Evolutionary conservation across 768 basidiomycete species (phyloP).

Genomic region (Pisolithus microcarpus): DNA sequence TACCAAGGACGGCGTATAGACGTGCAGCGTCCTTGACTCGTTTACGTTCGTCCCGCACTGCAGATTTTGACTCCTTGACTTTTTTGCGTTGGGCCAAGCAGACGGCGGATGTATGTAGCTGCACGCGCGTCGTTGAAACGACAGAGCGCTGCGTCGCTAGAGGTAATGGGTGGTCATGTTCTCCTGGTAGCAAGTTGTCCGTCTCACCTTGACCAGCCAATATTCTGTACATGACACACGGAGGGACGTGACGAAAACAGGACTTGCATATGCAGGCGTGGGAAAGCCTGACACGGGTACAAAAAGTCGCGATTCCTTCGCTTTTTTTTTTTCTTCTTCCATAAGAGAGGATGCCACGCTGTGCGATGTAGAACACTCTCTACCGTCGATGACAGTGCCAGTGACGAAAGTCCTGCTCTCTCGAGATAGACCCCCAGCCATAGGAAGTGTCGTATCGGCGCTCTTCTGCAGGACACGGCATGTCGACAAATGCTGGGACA

Average conservation of each 20-base stretch:
- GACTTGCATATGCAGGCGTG: slow-evolving; percentile 27
- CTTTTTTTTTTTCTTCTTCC: slow-evolving; percentile 2
- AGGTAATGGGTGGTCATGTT: not conserved
- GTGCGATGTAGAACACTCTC: slow-evolving; percentile 41
- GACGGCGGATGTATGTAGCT: slow-evolving; percentile 46
- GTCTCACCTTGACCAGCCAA: slow-evolving; percentile 16
- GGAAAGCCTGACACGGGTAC: slow-evolving; percentile 24
- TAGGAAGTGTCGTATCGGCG: slow-evolving; percentile 62
- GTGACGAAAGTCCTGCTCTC: slow-evolving; percentile 52
- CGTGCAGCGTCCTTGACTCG: slow-evolving; percentile 33
- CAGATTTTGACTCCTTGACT: slow-evolving; percentile 36
- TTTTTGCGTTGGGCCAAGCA: slow-evolving; percentile 30
- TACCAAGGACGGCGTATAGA: slow-evolving; percentile 71
- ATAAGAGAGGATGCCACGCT: slow-evolving; percentile 56
- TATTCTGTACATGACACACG: slow-evolving; percentile 22
- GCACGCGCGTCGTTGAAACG: slow-evolving; percentile 34
- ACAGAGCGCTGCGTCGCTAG: slow-evolving; percentile 30
- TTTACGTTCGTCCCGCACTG: slow-evolving; percentile 38
- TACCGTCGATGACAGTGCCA: slow-evolving; percentile 61
- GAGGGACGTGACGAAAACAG: slow-evolving; percentile 1
- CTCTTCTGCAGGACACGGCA: slow-evolving; percentile 45
- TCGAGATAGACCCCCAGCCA: slow-evolving; percentile 44
- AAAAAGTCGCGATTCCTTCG: slow-evolving; percentile 10
- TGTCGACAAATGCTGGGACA: slow-evolving; percentile 58
- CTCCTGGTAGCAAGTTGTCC: not conserved